A percentile compares a stretch with the other conserved stretches of the same genome.
Conservation (phyloP, 176 grass and related monocot genomes). For the Rhynchospora breviuscula region DNA sequence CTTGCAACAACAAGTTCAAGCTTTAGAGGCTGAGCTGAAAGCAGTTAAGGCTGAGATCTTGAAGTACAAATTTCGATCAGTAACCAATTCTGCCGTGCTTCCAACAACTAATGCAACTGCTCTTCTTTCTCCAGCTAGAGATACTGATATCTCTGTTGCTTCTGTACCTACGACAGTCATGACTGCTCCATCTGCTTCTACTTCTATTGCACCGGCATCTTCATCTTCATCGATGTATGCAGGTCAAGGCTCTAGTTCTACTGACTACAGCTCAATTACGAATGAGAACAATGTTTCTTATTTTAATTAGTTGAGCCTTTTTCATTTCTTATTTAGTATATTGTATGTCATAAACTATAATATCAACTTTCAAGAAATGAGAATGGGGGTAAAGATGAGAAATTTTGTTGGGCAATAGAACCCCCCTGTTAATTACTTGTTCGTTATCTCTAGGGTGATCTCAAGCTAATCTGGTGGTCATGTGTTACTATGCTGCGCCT, state of each 20-base stretch:
- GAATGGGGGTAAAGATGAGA: not conserved
- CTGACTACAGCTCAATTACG: constrained; percentile 84
- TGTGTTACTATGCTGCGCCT: not conserved
- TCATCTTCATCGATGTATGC: constrained; percentile 71
- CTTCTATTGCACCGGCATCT: constrained; percentile 37
- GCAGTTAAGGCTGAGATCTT: constrained; percentile 58
- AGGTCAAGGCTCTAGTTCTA: constrained; percentile 59
- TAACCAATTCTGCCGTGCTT: constrained; percentile 22
- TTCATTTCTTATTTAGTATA: not conserved
- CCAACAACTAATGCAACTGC: constrained; percentile 45
- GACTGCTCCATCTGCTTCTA: not conserved
- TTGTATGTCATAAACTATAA: constrained; percentile 29
- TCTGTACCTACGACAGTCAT: not conserved
- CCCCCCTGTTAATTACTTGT: not conserved
- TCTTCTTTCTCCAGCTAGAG: constrained; percentile 35
- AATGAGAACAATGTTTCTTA: constrained; percentile 71
- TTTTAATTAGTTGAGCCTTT: constrained; percentile 53
- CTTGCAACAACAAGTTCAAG: constrained; percentile 81
- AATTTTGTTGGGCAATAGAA: constrained; percentile 1
- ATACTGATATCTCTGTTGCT: constrained; percentile 1
- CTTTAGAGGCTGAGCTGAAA: constrained; percentile 66
- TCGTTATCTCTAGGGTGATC: not conserved
- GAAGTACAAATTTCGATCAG: constrained; percentile 51
- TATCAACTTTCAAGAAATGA: constrained; percentile 5
- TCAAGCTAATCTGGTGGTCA: not conserved